Evolutionary conservation across 2,329 filamentous ascomycete genomes (phyloP).

Genomic region (Monosporascus sp.): DNA sequence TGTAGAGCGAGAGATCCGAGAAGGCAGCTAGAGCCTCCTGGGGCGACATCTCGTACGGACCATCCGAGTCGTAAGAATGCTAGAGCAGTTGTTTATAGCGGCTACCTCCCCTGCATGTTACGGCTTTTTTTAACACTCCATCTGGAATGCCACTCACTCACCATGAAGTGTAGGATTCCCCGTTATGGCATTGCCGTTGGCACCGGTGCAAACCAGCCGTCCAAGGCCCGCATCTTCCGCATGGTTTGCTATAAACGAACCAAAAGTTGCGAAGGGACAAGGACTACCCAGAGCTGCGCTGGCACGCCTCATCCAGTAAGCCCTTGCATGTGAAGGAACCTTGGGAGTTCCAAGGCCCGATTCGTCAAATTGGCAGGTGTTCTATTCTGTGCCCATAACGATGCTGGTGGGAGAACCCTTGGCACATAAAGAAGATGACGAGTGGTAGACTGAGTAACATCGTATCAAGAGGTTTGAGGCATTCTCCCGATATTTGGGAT

Average conservation of each 20-base stretch:
- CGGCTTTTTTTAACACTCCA: no score
- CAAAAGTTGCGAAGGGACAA: constrained; percentile 50
- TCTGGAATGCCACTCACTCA: constrained; percentile 11
- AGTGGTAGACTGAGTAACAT: no score
- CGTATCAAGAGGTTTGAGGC: no score
- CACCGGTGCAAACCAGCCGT: constrained; percentile 43
- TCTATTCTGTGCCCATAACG: constrained; percentile 1
- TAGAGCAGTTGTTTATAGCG: constrained; percentile 48
- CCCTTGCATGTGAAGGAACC: constrained; percentile 30
- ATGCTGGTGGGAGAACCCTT: background rate
- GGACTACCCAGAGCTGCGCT: constrained; percentile 40
- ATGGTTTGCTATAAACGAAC: constrained; percentile 51
- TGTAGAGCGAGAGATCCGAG: constrained; percentile 44
- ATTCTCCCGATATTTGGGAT: no score
- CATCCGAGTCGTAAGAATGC: constrained; percentile 40
- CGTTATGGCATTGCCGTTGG: constrained; percentile 35
- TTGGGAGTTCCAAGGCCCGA: constrained; percentile 7
- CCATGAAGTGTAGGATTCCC: constrained; percentile 51
- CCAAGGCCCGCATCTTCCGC: constrained; percentile 34
- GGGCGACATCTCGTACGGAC: constrained; percentile 37
- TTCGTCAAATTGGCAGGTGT: constrained; percentile 4
- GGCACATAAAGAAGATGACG: no score
- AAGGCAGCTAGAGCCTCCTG: constrained; percentile 39
- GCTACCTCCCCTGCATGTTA: constrained; percentile 41
- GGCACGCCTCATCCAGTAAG: constrained; percentile 48